These are phyloP conservation scores for Westerdykella ornata DNA, from an alignment of 2,329 filamentous ascomycete species.

Conservation along the genomic window DNA sequence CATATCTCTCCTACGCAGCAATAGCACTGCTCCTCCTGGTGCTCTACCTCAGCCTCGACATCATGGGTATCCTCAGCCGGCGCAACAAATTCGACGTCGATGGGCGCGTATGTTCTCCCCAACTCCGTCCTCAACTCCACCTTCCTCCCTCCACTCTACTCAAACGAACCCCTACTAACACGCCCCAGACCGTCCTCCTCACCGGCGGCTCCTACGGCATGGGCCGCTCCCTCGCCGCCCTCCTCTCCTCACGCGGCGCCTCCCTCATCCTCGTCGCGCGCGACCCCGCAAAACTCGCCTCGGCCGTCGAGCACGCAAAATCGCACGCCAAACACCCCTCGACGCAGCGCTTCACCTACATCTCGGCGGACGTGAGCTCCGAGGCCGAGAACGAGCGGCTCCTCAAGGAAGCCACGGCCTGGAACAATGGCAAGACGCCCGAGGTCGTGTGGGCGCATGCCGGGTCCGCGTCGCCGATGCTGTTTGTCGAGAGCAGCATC, in stretches of 20 bases:
- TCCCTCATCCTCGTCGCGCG: slow-evolving; percentile 81
- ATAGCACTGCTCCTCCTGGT: slow-evolving; percentile 32
- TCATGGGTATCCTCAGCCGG: slow-evolving; percentile 62
- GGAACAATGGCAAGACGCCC: slow-evolving; percentile 67
- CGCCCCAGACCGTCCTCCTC: slow-evolving; percentile 68
- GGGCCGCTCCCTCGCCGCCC: slow-evolving; percentile 67
- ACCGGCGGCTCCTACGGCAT: slow-evolving; percentile 92
- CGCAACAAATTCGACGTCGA: slow-evolving; percentile 78
- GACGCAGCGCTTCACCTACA: slow-evolving; percentile 72
- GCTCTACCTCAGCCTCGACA: slow-evolving; percentile 35
- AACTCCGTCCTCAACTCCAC: too few relatives aligned
- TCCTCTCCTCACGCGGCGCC: slow-evolving; percentile 76
- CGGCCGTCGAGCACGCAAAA: slow-evolving; percentile 61
- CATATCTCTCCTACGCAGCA: slow-evolving; percentile 33
- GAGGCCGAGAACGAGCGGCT: slow-evolving; percentile 63
- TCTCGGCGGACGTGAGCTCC: slow-evolving; percentile 73
- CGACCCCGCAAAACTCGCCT: slow-evolving; percentile 65
- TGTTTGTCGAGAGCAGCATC: slow-evolving; percentile 70
- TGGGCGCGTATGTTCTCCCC: slow-evolving; percentile 59
- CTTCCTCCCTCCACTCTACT: background rate
- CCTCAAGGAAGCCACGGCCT: slow-evolving; percentile 63
- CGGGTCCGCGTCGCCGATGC: slow-evolving; percentile 63
- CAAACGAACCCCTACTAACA: slow-evolving; percentile 9
- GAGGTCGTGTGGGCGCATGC: slow-evolving; percentile 92
- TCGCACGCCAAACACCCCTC: slow-evolving; percentile 57